phyloP scores from a whole-genome alignment of 768 basidiomycete genomes.

The Boletus coccyginus region DNA sequence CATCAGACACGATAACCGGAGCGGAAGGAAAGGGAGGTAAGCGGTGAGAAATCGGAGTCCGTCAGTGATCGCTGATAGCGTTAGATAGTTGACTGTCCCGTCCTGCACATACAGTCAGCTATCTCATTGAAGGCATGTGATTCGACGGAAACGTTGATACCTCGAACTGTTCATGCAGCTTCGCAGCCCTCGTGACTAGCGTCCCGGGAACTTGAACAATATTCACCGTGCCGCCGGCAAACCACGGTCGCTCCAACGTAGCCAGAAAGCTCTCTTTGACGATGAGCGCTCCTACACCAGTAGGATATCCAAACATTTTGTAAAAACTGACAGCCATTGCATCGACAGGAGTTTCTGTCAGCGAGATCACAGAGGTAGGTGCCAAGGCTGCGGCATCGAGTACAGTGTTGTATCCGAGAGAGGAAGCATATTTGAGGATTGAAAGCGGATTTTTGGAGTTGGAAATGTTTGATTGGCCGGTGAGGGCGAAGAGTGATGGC shows the following conservation, averaged over 20 bases:
- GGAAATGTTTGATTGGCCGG: slow-evolving; percentile 80
- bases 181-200: slow-evolving; percentile 56
- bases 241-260: slow-evolving; percentile 72
- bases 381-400: slow-evolving; percentile 82
- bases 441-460: slow-evolving; percentile 71
- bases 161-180: slow-evolving; percentile 75
- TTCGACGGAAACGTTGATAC: slow-evolving; percentile 35
- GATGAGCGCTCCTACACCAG: slow-evolving; percentile 77
- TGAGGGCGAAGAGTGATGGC: slow-evolving; percentile 69
- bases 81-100: slow-evolving; percentile 81
- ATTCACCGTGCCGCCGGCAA: slow-evolving; percentile 79
- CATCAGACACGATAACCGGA: slow-evolving; percentile 68
- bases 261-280: slow-evolving; percentile 67
- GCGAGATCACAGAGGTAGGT: slow-evolving; percentile 65
- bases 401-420: slow-evolving; percentile 70
- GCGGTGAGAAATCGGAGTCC: slow-evolving; percentile 75
- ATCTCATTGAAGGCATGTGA: background rate
- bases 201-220: slow-evolving; percentile 80
- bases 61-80: slow-evolving; percentile 72
- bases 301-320: slow-evolving; percentile 89
- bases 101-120: slow-evolving; percentile 46
- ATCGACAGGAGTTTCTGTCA: slow-evolving; percentile 67
- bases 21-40: slow-evolving; percentile 76
- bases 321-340: slow-evolving; percentile 85
- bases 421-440: slow-evolving; percentile 59